Percentiles rank a stretch among this genome's conserved stretches.
phyloP scores from a whole-genome alignment of 345 rosid species.

The Citrus australasica region DNA sequence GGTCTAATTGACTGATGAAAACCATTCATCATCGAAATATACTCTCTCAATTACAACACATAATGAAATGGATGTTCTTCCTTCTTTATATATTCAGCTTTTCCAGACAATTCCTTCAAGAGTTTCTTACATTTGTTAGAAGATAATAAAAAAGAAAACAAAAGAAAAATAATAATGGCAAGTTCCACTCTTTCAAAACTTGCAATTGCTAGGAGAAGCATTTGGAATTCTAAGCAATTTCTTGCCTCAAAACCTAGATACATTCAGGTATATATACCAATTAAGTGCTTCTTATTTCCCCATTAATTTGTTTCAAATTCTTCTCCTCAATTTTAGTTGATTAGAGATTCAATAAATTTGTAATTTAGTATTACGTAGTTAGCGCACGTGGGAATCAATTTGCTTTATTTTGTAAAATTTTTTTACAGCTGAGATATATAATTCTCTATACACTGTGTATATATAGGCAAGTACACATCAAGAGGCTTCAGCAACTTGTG shows the following conservation, averaged over 20 bases:
- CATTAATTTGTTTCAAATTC: neutral
- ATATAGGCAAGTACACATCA: constrained; percentile 17
- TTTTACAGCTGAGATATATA: too few species aligned
- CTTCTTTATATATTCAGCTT: neutral
- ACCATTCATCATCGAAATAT: constrained; percentile 4
- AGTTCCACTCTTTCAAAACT: constrained; percentile 2
- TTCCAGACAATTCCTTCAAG: neutral
- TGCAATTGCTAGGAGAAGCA: neutral
- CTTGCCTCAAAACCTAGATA: neutral
- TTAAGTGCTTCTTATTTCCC: neutral
- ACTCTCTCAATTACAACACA: neutral
- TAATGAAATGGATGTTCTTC: neutral
- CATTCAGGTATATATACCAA: constrained; percentile 9
- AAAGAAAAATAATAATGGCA: constrained; percentile 12
- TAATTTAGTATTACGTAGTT: too few species aligned
- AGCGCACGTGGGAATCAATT: too few species aligned
- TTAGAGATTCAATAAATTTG: too few species aligned
- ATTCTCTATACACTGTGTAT: neutral
- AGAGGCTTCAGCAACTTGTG: constrained; percentile 9
- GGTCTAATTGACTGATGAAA: constrained; percentile 7
- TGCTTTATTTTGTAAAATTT: too few species aligned
- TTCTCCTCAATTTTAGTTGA: too few species aligned
- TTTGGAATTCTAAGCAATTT: neutral
- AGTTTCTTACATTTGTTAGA: neutral
- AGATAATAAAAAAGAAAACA: neutral